Base-by-base conservation (phyloP, 306 rosid genomes). In the Adenanthera pavonina region DNA sequence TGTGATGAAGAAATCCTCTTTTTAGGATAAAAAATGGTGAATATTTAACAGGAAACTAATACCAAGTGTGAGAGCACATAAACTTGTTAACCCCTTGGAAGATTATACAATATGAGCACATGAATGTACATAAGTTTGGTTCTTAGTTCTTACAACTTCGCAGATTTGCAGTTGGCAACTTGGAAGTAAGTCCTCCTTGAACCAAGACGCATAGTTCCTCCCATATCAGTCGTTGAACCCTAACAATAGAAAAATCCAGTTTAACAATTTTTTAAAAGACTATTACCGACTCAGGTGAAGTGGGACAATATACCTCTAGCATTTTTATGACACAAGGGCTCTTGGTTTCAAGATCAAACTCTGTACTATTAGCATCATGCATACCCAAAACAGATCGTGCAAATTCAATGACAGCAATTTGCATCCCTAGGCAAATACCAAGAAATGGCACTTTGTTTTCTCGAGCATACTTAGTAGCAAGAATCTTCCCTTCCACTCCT, bases 181-280 rank as follows among this genome's bases (percentile, higher is more conserved):
- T 90, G 89, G 82, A 95, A 95, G 78, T 81, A 86, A 40, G 99
- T 95, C 86, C 89, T 95, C 83, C 99, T 90, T 49, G 96, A 95
- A 68, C 99, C 99, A 61, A 93, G 92, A 35, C 99, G 97, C 99
- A 95, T 95, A n/a, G 99, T 95, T 53, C 90, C 99, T 8, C 99
- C 99, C 99, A 95, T 93, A 65, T 88, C 96, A 66, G 99, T 95
- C 88, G 86, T 95, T 40, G 99, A 95, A 75, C 97, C 99, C 99
- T 95, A 80, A 34, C 68, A 69, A 69, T 8, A 78, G 9, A 67
- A 78, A 17, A 65, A 71, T 72, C 49, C 43, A 74, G 57, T 47
- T 84, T 78, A 81, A 82, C 33, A 6, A 74, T 69, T 49, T 44
- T 25, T 19, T 74, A 78, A 20, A 38, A 74, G 56, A 35, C 15